Conservation (phyloP, 1,284 basidiomycete genomes). For the Dichomitus squalens region DNA sequence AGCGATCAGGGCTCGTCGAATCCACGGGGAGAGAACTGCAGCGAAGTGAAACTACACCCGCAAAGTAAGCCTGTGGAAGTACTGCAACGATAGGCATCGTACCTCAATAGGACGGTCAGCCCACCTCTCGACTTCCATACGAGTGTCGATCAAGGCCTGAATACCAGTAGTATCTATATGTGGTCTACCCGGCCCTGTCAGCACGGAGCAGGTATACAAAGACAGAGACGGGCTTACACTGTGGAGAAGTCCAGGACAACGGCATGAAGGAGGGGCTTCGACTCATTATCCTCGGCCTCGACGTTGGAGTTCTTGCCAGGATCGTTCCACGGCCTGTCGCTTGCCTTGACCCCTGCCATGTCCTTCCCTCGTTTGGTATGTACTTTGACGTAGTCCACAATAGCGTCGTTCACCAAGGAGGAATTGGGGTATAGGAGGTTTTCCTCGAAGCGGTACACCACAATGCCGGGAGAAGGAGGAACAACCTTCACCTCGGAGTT, state of each 20-base stretch:
- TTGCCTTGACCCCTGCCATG: slow-evolving; percentile 57
- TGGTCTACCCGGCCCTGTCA: slow-evolving; percentile 42
- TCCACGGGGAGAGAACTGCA: slow-evolving; percentile 90
- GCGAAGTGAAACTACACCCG: slow-evolving; percentile 75
- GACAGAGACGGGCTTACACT: slow-evolving; percentile 53
- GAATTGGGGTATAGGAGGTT: slow-evolving; percentile 94
- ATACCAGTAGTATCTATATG: slow-evolving; percentile 87
- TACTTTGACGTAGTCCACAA: slow-evolving; percentile 83
- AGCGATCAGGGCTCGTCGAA: slow-evolving; percentile 83
- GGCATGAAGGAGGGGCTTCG: slow-evolving; percentile 75
- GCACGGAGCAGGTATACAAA: slow-evolving; percentile 5
- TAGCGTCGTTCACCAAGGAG: slow-evolving; percentile 71
- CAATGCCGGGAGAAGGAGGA: slow-evolving; percentile 83
- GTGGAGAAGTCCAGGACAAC: slow-evolving; percentile 90
- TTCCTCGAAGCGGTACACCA: slow-evolving; percentile 93
- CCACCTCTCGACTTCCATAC: slow-evolving; percentile 86
- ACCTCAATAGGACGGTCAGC: slow-evolving; percentile 73
- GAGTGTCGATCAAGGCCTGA: slow-evolving; percentile 88
- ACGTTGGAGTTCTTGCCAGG: slow-evolving; percentile 56
- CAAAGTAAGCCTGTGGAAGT: not conserved
- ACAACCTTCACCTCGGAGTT: slow-evolving; percentile 76
- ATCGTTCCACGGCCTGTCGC: slow-evolving; percentile 94
- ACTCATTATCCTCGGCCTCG: slow-evolving; percentile 42
- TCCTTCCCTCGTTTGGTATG: slow-evolving; percentile 79
- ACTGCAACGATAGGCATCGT: not conserved